Conservation (phyloP, 306 rosid genomes). For the Ormosia semicastrata region DNA sequence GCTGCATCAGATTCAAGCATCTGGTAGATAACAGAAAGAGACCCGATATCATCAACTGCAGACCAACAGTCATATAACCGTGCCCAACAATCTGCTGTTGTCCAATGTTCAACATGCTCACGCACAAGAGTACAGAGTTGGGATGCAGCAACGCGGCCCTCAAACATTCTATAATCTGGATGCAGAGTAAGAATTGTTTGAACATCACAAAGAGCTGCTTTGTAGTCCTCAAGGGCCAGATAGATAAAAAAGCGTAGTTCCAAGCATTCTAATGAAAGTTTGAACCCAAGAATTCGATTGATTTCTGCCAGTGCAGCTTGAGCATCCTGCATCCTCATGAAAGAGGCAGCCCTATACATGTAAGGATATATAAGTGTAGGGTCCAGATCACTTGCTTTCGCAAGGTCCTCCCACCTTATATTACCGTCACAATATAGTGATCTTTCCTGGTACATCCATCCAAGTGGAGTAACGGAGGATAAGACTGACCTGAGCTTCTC, state of each 20-base stretch:
- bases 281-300: slow-evolving; percentile 84
- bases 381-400: slow-evolving; percentile 77
- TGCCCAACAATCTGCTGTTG: slow-evolving; percentile 92
- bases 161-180: slow-evolving; percentile 86
- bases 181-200: slow-evolving; percentile 86
- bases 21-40: slow-evolving; percentile 90
- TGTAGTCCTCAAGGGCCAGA: slow-evolving; percentile 80
- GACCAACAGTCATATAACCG: slow-evolving; percentile 93
- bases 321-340: slow-evolving; percentile 71
- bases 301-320: slow-evolving; percentile 82
- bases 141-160: slow-evolving; percentile 86
- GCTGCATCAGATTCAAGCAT: slow-evolving; percentile 96
- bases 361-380: slow-evolving; percentile 91
- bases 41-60: slow-evolving; percentile 91
- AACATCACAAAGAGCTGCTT: slow-evolving; percentile 83
- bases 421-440: slow-evolving; percentile 75
- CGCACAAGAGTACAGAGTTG: slow-evolving; percentile 82
- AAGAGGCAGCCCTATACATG: slow-evolving; percentile 76
- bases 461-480: slow-evolving; percentile 59
- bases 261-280: slow-evolving; percentile 90
- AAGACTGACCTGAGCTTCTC: slow-evolving; percentile 71
- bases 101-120: slow-evolving; percentile 90
- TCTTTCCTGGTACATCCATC: slow-evolving; percentile 96
- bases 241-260: slow-evolving; percentile 83
- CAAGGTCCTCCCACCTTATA: slow-evolving; percentile 73